Evolutionary conservation across 306 rosid genomes (phyloP).

Genomic region (Pueraria montana): DNA sequence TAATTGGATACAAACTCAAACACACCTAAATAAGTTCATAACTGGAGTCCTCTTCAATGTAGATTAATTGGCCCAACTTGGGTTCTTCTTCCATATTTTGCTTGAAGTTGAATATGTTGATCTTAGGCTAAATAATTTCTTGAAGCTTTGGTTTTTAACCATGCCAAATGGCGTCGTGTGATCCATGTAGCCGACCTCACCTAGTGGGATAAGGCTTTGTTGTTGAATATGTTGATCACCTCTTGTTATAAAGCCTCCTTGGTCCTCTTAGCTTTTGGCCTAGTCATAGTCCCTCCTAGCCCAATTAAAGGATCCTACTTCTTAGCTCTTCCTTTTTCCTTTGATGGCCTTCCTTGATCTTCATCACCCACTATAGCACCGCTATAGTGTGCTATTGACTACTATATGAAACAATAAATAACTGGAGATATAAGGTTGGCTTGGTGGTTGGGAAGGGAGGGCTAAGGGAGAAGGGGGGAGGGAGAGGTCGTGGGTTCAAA

Average conservation of each 20-base stretch:
- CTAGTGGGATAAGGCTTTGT: too few relatives aligned
- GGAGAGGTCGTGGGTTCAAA: too few relatives aligned
- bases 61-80: not conserved
- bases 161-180: too few relatives aligned
- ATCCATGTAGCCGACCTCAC: too few relatives aligned
- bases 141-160: too few relatives aligned
- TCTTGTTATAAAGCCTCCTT: not conserved
- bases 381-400: not conserved
- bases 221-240: not conserved
- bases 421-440: constrained; percentile 31
- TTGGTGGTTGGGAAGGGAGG: too few relatives aligned
- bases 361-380: not conserved
- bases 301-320: constrained; percentile 16
- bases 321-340: not conserved
- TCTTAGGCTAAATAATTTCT: too few relatives aligned
- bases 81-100: not conserved
- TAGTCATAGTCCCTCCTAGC: not conserved
- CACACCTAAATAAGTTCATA: not conserved
- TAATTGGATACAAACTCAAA: not conserved
- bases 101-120: not conserved
- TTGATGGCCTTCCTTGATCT: not conserved
- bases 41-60: not conserved
- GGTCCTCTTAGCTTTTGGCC: not conserved
- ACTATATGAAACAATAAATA: constrained; percentile 13
- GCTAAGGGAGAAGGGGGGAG: too few relatives aligned